These are phyloP conservation scores for Vairimorpha ceranae DNA, from an alignment of 371 early-diverging fungal species.

Conservation along the genomic window DNA sequence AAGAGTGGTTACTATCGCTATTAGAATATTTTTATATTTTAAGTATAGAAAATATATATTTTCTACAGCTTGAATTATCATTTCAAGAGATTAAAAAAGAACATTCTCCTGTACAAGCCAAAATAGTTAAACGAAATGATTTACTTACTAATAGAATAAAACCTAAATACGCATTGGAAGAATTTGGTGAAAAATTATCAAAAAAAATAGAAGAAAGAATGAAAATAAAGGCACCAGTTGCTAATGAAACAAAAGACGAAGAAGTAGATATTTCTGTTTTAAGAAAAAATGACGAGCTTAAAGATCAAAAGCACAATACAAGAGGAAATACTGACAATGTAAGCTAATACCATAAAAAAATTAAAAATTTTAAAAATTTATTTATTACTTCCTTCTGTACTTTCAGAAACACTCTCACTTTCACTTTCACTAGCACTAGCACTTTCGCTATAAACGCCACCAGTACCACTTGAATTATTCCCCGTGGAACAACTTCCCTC, in stretches of 20 bases:
- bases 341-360: constrained; percentile 1
- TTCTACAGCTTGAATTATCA: constrained; percentile 12
- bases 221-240: no score
- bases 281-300: constrained; percentile 20
- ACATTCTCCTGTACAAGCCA: background rate
- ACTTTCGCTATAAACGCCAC: background rate
- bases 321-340: constrained; percentile 29
- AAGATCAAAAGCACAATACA: constrained; percentile 10
- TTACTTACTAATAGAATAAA: constrained; percentile 30
- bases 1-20: constrained; percentile 22
- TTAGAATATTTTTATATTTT: constrained; percentile 41
- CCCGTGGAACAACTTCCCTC: background rate
- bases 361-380: no score
- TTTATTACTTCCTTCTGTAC: background rate
- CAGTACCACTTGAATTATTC: background rate
- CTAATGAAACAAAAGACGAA: background rate
- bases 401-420: background rate
- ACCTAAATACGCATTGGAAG: constrained; percentile 48
- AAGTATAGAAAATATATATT: constrained; percentile 14
- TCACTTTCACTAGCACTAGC: background rate
- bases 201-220: constrained; percentile 7
- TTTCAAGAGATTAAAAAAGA: constrained; percentile 1
- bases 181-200: constrained; percentile 36
- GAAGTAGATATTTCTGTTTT: constrained; percentile 5
- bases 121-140: background rate